Percentiles rank a stretch among this genome's conserved stretches.
Evolutionary conservation across 2,329 filamentous ascomycete species (phyloP).

Genomic region (Fusarium sp.): DNA sequence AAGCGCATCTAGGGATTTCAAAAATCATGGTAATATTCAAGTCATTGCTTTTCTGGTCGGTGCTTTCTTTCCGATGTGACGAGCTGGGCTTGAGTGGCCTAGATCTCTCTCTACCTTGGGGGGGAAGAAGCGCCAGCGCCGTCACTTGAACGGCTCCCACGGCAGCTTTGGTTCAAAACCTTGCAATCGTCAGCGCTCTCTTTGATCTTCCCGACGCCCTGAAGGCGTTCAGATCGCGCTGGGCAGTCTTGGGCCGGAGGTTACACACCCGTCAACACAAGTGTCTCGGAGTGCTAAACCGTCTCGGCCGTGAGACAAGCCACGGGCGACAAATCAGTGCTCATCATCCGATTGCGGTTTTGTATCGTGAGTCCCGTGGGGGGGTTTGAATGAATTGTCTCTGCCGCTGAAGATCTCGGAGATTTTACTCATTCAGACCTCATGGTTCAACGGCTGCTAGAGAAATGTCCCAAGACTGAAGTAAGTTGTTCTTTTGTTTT

Average conservation of each 20-base stretch:
- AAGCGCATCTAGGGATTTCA: constrained; percentile 16
- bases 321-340: constrained; percentile 50
- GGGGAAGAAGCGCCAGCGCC: background rate
- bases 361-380: background rate
- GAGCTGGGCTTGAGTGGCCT: background rate
- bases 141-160: constrained; percentile 24
- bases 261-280: constrained; percentile 17
- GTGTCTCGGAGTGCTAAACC: constrained; percentile 44
- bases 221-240: constrained; percentile 54
- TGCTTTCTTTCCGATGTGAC: background rate
- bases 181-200: constrained; percentile 56
- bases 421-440: constrained; percentile 4
- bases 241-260: constrained; percentile 27
- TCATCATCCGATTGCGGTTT: constrained; percentile 61
- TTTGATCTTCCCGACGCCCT: constrained; percentile 66
- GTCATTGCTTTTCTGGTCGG: constrained; percentile 21
- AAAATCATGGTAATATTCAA: constrained; percentile 28
- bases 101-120: background rate
- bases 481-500: background rate
- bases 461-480: background rate
- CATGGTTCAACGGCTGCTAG: constrained; percentile 17
- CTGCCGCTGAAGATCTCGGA: background rate
- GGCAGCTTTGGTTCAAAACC: background rate
- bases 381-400: constrained; percentile 2
- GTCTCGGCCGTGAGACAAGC: constrained; percentile 24